Evolutionary conservation across 2,329 filamentous ascomycete species (phyloP).

Genomic region (Cephalotrichum gorgonifer): DNA sequence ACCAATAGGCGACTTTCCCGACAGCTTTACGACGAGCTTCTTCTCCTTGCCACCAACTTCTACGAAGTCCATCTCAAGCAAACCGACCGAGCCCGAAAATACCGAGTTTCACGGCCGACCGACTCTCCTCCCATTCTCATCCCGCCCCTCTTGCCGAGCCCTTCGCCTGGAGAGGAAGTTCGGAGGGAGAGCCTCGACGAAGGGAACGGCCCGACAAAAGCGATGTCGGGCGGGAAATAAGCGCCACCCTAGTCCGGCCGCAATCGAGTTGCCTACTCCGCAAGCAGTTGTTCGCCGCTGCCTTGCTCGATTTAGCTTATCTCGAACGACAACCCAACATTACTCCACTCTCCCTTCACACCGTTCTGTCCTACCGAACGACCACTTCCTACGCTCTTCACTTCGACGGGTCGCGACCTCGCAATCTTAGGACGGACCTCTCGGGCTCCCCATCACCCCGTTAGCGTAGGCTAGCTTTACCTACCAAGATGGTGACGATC

Average conservation of each 20-base stretch:
- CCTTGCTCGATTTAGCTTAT: background rate
- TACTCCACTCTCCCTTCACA: background rate
- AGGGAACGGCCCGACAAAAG: background rate
- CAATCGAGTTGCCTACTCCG: too few species aligned
- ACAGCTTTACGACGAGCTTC: background rate
- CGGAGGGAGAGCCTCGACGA: background rate
- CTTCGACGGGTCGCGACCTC: background rate
- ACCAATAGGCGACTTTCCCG: background rate
- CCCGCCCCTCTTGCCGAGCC: background rate
- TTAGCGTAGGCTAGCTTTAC: background rate
- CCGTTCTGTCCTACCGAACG: background rate
- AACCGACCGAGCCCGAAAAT: background rate
- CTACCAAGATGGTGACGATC: conserved; percentile 48
- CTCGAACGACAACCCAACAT: background rate
- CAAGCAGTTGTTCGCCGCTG: background rate
- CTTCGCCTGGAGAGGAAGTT: background rate
- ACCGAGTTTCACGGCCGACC: background rate
- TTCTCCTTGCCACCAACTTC: background rate
- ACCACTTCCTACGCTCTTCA: background rate
- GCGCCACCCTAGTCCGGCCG: background rate
- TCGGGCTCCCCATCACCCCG: background rate
- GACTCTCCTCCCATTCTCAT: background rate
- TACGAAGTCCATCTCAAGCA: background rate
- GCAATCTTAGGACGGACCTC: background rate
- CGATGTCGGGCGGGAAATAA: background rate